These are phyloP conservation scores for Didymella lethalis DNA, from an alignment of 2,329 filamentous ascomycete species.

Conservation along the genomic window DNA sequence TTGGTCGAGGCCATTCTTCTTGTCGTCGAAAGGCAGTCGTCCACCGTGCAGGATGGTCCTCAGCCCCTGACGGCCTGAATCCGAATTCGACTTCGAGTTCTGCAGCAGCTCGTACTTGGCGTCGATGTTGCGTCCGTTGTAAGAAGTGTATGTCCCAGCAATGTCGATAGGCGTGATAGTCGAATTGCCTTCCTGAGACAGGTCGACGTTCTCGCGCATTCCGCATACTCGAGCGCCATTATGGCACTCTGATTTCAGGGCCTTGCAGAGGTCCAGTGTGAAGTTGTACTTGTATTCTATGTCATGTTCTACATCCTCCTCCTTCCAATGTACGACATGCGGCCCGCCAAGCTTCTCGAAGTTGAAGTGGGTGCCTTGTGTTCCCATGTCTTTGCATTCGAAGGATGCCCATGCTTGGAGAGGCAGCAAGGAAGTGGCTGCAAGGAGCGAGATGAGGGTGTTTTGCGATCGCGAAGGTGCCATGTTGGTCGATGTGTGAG, in stretches of 20 bases:
- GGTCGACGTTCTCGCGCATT: constrained; percentile 67
- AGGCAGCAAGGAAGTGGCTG: constrained; percentile 37
- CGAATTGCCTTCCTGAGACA: constrained; percentile 57
- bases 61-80: constrained; percentile 75
- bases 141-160: constrained; percentile 72
- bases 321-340: constrained; percentile 69
- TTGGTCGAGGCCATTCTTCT: constrained; percentile 64
- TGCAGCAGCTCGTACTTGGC: constrained; percentile 72
- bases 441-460: constrained; percentile 36
- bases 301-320: constrained; percentile 54
- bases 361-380: constrained; percentile 69
- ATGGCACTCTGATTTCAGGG: constrained; percentile 72
- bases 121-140: constrained; percentile 65
- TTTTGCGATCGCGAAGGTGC: constrained; percentile 34
- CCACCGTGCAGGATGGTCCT: constrained; percentile 72
- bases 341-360: constrained; percentile 70
- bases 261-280: constrained; percentile 77
- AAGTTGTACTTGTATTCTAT: constrained; percentile 77
- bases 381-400: constrained; percentile 68
- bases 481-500: constrained; percentile 35
- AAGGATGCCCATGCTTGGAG: constrained; percentile 52
- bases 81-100: constrained; percentile 67
- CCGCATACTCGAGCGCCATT: constrained; percentile 79
- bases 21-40: constrained; percentile 55
- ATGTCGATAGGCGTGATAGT: constrained; percentile 72